Evolutionary conservation across 179 eudicot species (phyloP).

Genomic region (Monotropa hypopitys): DNA sequence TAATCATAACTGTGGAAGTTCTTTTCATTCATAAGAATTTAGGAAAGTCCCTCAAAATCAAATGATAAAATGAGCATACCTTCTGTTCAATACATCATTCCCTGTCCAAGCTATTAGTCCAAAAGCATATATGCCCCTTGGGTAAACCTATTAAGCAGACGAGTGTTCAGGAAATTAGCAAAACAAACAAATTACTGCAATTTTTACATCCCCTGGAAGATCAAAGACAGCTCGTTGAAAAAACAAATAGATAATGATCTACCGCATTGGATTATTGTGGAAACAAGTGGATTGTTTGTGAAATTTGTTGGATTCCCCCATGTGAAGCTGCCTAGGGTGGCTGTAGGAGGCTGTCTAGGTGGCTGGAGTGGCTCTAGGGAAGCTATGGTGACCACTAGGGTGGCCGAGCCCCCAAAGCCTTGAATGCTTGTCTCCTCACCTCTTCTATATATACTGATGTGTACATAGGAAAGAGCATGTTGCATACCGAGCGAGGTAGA

Average conservation of each 20-base stretch:
- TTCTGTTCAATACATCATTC: constrained; percentile 79
- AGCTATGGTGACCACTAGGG: too few relatives aligned
- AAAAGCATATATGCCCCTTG: constrained; percentile 69
- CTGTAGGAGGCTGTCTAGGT: too few relatives aligned
- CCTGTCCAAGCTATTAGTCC: constrained; percentile 96
- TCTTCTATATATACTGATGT: too few relatives aligned
- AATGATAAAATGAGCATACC: constrained; percentile 25
- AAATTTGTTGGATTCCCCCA: too few relatives aligned
- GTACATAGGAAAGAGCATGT: too few relatives aligned
- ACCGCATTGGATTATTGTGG: background rate
- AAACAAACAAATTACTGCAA: background rate
- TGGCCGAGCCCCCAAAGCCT: too few relatives aligned
- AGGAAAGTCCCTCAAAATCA: background rate
- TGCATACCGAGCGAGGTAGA: too few relatives aligned
- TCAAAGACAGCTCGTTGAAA: background rate
- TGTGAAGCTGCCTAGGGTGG: too few relatives aligned
- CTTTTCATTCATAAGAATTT: background rate
- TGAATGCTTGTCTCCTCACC: too few relatives aligned
- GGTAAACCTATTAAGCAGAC: constrained; percentile 47
- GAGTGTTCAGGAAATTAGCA: background rate
- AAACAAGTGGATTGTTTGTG: background rate
- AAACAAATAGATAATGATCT: background rate
- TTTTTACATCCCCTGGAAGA: background rate
- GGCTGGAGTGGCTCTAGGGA: too few relatives aligned
- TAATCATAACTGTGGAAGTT: background rate